Percentiles rank a stretch among this genome's conserved stretches.
These are phyloP conservation scores for Claviceps humidiphila DNA, from an alignment of 2,329 filamentous ascomycete species.

Conservation along the genomic window DNA sequence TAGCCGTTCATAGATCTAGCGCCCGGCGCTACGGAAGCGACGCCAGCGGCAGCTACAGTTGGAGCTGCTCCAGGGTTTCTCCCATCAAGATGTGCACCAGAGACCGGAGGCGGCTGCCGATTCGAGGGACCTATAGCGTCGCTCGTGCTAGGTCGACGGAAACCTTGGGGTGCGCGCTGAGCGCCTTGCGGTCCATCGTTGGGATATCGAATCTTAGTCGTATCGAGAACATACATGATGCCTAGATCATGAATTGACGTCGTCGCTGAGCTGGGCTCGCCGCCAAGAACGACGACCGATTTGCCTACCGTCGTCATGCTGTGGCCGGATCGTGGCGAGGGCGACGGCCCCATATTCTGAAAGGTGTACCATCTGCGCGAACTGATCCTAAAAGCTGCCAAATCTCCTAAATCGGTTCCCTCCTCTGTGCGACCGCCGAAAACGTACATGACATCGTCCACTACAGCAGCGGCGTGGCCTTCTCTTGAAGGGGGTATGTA, in stretches of 20 bases:
- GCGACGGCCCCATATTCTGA: conserved; percentile 97
- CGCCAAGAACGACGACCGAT: conserved; percentile 81
- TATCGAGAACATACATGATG: conserved; percentile 84
- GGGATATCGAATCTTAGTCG: conserved; percentile 90
- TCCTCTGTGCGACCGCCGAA: conserved; percentile 95
- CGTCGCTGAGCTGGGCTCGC: conserved; percentile 81
- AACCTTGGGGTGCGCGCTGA: conserved; percentile 26
- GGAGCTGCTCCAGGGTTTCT: conserved; percentile 2
- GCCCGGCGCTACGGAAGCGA: conserved; percentile 7
- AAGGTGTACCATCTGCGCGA: conserved; percentile 97
- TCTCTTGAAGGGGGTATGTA: conserved; percentile 91
- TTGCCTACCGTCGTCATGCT: conserved; percentile 96
- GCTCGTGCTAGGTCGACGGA: conserved; percentile 29
- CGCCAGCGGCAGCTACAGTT: background rate
- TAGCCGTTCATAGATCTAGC: conserved; percentile 28
- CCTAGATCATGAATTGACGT: conserved; percentile 73
- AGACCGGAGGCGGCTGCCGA: conserved; percentile 24
- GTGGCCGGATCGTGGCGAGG: conserved; percentile 84
- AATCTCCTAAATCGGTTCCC: conserved; percentile 79
- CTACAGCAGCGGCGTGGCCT: conserved; percentile 83
- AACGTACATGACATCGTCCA: conserved; percentile 98
- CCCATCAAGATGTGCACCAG: background rate
- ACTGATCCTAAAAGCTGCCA: conserved; percentile 64
- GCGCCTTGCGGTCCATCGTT: conserved; percentile 45
- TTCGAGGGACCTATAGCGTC: conserved; percentile 15